phyloP scores from a whole-genome alignment of 352 stramenopile genomes.

The Globisporangium radiosum region DNA sequence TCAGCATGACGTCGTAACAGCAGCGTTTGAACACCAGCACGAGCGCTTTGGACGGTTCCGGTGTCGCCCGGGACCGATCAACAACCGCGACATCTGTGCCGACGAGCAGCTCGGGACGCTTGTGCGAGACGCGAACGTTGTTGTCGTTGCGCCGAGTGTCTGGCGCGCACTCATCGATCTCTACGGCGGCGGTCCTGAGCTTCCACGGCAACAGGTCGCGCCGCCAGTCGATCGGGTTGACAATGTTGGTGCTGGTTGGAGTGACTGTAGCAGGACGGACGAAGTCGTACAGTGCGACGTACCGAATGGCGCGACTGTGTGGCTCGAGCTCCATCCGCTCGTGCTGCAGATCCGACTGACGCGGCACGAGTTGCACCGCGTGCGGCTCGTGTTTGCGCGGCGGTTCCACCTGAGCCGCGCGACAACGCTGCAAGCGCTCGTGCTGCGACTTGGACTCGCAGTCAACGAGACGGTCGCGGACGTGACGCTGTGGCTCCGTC shows the following conservation, averaged over 20 bases:
- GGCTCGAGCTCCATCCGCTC: constrained; percentile 52
- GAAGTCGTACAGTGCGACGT: neutral
- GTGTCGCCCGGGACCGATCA: constrained; percentile 36
- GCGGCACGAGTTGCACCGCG: constrained; percentile 43
- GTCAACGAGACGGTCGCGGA: constrained; percentile 46
- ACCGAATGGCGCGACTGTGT: neutral
- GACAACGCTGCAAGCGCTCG: constrained; percentile 50
- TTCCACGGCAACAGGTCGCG: constrained; percentile 26
- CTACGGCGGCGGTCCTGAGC: constrained; percentile 50
- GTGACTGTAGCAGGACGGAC: neutral
- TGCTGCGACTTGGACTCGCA: constrained; percentile 46
- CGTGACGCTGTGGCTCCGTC: constrained; percentile 58
- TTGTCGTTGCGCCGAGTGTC: constrained; percentile 31
- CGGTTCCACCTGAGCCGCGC: constrained; percentile 29
- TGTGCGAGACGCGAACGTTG: constrained; percentile 29
- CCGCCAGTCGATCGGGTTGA: neutral
- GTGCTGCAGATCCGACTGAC: constrained; percentile 47
- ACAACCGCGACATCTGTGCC: constrained; percentile 32
- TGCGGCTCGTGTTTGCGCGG: constrained; percentile 51
- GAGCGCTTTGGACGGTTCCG: constrained; percentile 12
- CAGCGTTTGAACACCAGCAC: constrained; percentile 2
- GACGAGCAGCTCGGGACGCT: constrained; percentile 37
- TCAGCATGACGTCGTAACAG: neutral
- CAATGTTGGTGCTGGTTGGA: too few species aligned
- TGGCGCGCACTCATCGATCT: constrained; percentile 48